A percentile compares a stretch with the other conserved stretches of the same genome.
These are phyloP conservation scores for Zelonia costaricensis DNA, from an alignment of 208 protist genomes.

Conservation along the genomic window DNA sequence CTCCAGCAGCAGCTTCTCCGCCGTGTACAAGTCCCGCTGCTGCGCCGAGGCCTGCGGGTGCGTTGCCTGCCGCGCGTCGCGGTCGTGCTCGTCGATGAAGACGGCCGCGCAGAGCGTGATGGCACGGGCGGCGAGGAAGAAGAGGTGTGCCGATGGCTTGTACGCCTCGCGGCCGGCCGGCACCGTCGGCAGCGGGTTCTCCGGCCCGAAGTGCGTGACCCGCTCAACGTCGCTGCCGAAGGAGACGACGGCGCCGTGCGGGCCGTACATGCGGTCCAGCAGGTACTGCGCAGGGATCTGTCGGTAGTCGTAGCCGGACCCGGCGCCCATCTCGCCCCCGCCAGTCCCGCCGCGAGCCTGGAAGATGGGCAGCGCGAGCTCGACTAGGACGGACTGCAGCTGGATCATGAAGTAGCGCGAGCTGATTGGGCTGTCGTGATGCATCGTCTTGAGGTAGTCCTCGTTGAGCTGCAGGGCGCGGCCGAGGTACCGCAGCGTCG, in stretches of 20 bases:
- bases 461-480: constrained; percentile 72
- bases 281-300: constrained; percentile 66
- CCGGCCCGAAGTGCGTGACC: constrained; percentile 63
- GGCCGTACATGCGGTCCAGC: constrained; percentile 37
- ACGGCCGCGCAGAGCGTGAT: constrained; percentile 48
- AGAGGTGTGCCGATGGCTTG: constrained; percentile 74
- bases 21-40: constrained; percentile 47
- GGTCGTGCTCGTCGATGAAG: constrained; percentile 73
- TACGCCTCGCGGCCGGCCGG: constrained; percentile 36
- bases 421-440: constrained; percentile 66
- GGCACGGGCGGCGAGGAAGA: constrained; percentile 74
- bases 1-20: constrained; percentile 65
- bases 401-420: constrained; percentile 84
- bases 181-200: constrained; percentile 48
- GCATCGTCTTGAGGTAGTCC: constrained; percentile 81
- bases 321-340: not conserved
- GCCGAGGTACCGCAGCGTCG: constrained; percentile 70
- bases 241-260: constrained; percentile 42
- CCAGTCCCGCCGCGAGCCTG: constrained; percentile 3
- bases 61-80: constrained; percentile 38
- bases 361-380: constrained; percentile 74
- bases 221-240: constrained; percentile 75
- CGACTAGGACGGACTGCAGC: constrained; percentile 73
- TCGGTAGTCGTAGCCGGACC: constrained; percentile 23
- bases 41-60: constrained; percentile 50